Conservation (phyloP, 2,329 filamentous ascomycete genomes). For the Epichloe sp. region DNA sequence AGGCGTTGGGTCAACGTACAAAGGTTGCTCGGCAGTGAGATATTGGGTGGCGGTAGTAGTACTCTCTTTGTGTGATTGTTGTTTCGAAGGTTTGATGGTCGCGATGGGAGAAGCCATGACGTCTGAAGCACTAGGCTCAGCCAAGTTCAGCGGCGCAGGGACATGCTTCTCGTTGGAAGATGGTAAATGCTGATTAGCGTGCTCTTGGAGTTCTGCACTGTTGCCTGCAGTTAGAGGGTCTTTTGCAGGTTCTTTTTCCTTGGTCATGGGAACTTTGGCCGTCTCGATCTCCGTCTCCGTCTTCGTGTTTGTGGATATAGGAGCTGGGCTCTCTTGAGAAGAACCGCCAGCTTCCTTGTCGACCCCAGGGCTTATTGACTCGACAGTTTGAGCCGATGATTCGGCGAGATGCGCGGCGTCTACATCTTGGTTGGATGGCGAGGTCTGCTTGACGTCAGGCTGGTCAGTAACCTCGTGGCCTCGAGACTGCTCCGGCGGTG, state of each 20-base stretch:
- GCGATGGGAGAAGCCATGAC: conserved; percentile 33
- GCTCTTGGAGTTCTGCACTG: neutral
- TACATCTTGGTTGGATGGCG: conserved; percentile 1
- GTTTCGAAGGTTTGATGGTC: conserved; percentile 33
- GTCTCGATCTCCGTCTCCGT: neutral
- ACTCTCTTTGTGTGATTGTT: conserved; percentile 22
- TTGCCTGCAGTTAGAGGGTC: neutral
- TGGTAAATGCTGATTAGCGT: neutral
- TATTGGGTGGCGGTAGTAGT: conserved; percentile 23
- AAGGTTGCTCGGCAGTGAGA: conserved; percentile 32
- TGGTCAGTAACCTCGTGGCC: conserved; percentile 11
- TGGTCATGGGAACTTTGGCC: neutral
- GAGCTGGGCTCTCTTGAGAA: neutral
- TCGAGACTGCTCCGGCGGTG: conserved; percentile 20
- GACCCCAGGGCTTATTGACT: neutral
- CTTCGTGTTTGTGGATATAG: neutral
- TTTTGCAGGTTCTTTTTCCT: neutral
- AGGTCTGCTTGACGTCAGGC: conserved; percentile 2
- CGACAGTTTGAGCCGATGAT: neutral
- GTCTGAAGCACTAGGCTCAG: conserved; percentile 12
- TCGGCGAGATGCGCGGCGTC: neutral
- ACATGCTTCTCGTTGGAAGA: conserved; percentile 14
- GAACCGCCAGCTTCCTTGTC: neutral
- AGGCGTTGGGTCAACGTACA: conserved; percentile 45
- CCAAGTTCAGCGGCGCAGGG: conserved; percentile 6